A percentile compares a stretch with the other conserved stretches of the same genome.
phyloP scores from a whole-genome alignment of 1,139 yeast genomes.

The Lodderomyces parapsilosis region DNA sequence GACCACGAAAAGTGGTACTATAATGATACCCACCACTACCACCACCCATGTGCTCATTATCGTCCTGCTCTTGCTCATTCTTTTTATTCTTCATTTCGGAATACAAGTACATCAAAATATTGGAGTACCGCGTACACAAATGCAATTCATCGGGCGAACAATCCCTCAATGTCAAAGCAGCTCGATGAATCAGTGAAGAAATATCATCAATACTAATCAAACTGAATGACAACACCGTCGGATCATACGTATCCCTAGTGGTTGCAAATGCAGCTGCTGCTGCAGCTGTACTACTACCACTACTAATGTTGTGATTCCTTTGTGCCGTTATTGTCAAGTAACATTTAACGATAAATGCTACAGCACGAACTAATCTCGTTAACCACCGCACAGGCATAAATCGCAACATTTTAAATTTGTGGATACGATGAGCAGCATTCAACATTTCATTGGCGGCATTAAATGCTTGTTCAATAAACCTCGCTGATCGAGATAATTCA shows the following conservation, averaged over 20 bases:
- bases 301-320: conserved; percentile 24
- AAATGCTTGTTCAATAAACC: conserved; percentile 79
- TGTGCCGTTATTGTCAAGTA: conserved; percentile 65
- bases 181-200: conserved; percentile 62
- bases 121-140: conserved; percentile 76
- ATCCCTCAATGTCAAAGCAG: conserved; percentile 74
- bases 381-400: conserved; percentile 93
- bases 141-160: conserved; percentile 91
- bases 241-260: conserved; percentile 37
- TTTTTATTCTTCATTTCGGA: conserved; percentile 61
- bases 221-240: conserved; percentile 58
- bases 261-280: conserved; percentile 15
- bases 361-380: conserved; percentile 83
- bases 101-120: conserved; percentile 74
- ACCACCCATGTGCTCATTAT: conserved; percentile 6
- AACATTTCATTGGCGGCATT: conserved; percentile 81
- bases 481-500: conserved; percentile 71
- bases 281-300: neutral
- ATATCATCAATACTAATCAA: conserved; percentile 72
- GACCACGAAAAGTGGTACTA: too few species aligned
- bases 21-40: neutral
- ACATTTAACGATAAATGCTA: conserved; percentile 86
- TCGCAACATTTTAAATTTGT: conserved; percentile 58
- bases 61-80: conserved; percentile 14
- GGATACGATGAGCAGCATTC: conserved; percentile 69